Percentiles rank a stretch among this genome's conserved stretches.
These are phyloP conservation scores for Trapa incisa DNA, from an alignment of 345 rosid species.

Conservation along the genomic window DNA sequence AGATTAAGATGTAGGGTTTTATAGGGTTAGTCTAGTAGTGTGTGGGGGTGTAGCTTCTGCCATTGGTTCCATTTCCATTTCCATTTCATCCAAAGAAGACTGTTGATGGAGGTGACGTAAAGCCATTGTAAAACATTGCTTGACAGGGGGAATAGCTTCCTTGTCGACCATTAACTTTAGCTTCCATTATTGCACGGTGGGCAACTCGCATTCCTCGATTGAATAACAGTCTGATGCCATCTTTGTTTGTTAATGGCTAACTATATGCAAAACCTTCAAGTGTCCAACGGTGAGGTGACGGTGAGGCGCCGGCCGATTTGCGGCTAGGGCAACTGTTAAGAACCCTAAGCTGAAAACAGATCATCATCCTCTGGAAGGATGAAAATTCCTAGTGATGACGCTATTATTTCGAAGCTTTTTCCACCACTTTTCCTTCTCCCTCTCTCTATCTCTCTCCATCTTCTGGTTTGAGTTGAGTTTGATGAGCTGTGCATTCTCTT, in stretches of 20 bases:
- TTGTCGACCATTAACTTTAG: background rate
- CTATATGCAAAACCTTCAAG: no score
- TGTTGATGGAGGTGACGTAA: conserved; percentile 14
- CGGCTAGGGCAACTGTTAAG: no score
- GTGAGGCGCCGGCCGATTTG: no score
- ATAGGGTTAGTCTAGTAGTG: no score
- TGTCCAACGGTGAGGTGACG: no score
- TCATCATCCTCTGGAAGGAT: no score
- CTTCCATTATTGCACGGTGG: background rate
- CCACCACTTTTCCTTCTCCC: background rate
- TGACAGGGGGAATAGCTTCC: conserved; percentile 9
- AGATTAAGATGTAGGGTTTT: no score
- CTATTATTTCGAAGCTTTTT: background rate
- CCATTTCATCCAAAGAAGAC: conserved; percentile 5
- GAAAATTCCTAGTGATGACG: background rate
- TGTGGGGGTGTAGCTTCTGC: background rate
- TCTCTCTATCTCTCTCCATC: background rate
- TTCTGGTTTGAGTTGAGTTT: background rate
- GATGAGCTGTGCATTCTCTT: background rate
- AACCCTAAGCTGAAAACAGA: no score
- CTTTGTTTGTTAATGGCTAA: no score
- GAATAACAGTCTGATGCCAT: no score
- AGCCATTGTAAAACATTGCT: conserved; percentile 10
- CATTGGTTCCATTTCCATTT: background rate
- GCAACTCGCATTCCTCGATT: no score